Percentiles rank a stretch among this genome's conserved stretches.
Conservation (phyloP, 2,329 filamentous ascomycete genomes). For the Coniochaeta prunicola region DNA sequence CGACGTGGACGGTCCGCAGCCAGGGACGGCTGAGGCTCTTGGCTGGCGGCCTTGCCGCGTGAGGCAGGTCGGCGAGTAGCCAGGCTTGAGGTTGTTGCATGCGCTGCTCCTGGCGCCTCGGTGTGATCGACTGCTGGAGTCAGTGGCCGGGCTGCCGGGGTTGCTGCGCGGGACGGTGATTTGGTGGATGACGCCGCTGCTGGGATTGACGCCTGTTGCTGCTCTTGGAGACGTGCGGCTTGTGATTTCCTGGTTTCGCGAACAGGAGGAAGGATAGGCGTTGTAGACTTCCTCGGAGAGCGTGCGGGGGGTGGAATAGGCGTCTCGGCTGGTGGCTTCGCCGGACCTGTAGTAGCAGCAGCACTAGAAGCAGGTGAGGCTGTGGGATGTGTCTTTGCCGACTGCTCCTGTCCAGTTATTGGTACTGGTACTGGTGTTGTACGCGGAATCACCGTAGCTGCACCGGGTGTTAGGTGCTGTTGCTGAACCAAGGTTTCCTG, state of each 20-base stretch:
- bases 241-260: conserved; percentile 25
- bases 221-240: conserved; percentile 15
- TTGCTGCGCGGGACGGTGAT: conserved; percentile 13
- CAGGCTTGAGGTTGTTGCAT: conserved; percentile 1
- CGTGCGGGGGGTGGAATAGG: conserved; percentile 20
- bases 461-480: conserved; percentile 7
- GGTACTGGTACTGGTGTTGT: conserved; percentile 27
- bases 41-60: conserved; percentile 44
- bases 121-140: neutral
- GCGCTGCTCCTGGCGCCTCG: conserved; percentile 5
- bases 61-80: conserved; percentile 39
- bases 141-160: conserved; percentile 24
- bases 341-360: conserved; percentile 15
- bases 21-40: conserved; percentile 41
- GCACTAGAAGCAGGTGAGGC: conserved; percentile 15
- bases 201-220: conserved; percentile 7
- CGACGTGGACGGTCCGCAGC: conserved; percentile 47
- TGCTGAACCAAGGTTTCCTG: conserved; percentile 16
- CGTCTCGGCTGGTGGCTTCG: conserved; percentile 22
- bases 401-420: conserved; percentile 19
- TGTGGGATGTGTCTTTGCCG: conserved; percentile 15
- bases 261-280: conserved; percentile 24
- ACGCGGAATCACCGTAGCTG: conserved; percentile 12
- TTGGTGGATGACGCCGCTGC: conserved; percentile 6
- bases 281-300: conserved; percentile 23